Conservation (phyloP, 2,329 filamentous ascomycete species). For the Raffaelea albimanens region DNA sequence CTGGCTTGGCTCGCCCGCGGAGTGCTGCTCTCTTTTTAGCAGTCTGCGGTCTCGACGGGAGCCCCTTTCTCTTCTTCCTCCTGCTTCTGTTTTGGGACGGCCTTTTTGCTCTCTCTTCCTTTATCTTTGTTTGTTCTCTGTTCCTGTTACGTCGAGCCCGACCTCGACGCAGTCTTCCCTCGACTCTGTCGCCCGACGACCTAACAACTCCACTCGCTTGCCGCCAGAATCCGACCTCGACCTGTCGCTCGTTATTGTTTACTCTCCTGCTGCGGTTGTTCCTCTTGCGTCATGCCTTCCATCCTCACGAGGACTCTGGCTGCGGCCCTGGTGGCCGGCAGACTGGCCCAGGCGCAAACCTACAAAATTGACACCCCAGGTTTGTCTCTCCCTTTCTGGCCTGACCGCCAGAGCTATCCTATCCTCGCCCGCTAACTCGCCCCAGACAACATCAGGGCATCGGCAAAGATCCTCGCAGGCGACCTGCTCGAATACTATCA, state of each 20-base stretch:
- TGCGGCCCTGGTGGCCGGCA: neutral
- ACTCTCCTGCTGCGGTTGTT: neutral
- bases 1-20: neutral
- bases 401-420: neutral
- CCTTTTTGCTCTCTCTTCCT: neutral
- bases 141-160: too few species aligned
- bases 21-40: neutral
- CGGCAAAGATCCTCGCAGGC: conserved; percentile 16
- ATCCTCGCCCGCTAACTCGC: neutral
- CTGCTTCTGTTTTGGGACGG: neutral
- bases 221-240: too few species aligned
- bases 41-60: neutral
- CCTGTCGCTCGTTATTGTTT: too few species aligned
- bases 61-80: neutral
- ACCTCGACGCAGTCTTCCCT: too few species aligned
- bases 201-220: too few species aligned
- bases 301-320: neutral
- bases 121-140: too few species aligned
- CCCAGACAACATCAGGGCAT: conserved; percentile 11
- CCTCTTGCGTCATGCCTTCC: neutral
- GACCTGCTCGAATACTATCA: conserved; percentile 22
- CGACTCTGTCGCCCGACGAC: too few species aligned
- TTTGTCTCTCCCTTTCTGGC: neutral
- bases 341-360: too few species aligned
- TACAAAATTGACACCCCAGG: too few species aligned